Conservation (phyloP, 176 grass and related monocot genomes). For the Phragmites australis region DNA sequence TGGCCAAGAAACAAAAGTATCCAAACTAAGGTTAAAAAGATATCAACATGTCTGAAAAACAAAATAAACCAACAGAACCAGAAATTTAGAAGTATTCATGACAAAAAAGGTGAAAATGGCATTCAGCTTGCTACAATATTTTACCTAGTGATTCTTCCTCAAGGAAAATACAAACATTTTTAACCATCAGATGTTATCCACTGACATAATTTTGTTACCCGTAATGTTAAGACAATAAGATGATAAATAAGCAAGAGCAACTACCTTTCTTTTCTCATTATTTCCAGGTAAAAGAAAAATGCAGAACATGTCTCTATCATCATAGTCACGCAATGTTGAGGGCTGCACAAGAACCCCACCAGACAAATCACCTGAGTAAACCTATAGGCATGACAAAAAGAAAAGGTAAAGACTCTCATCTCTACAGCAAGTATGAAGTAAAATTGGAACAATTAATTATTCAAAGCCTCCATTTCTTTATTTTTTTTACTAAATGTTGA, state of each 20-base stretch:
- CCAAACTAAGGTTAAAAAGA: slow-evolving; percentile 1
- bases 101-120: background rate
- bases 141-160: background rate
- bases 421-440: slow-evolving; percentile 11
- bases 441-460: background rate
- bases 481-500: background rate
- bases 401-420: slow-evolving; percentile 27
- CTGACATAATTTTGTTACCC: background rate
- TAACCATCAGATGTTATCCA: slow-evolving; percentile 6
- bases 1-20: background rate
- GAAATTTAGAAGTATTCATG: slow-evolving; percentile 16
- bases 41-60: slow-evolving; percentile 33
- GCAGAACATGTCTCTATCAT: slow-evolving; percentile 89
- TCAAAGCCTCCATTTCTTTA: background rate
- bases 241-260: slow-evolving; percentile 30
- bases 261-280: slow-evolving; percentile 69
- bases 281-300: slow-evolving; percentile 86
- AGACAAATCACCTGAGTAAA: slow-evolving; percentile 74
- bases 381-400: slow-evolving; percentile 38
- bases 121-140: slow-evolving; percentile 23
- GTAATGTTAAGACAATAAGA: slow-evolving; percentile 21
- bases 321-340: slow-evolving; percentile 67
- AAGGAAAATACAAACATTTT: slow-evolving; percentile 10
- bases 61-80: slow-evolving; percentile 20
- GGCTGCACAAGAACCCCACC: slow-evolving; percentile 82